phyloP scores from a whole-genome alignment of 495 filamentous ascomycete species.

The Penicillium canescens region DNA sequence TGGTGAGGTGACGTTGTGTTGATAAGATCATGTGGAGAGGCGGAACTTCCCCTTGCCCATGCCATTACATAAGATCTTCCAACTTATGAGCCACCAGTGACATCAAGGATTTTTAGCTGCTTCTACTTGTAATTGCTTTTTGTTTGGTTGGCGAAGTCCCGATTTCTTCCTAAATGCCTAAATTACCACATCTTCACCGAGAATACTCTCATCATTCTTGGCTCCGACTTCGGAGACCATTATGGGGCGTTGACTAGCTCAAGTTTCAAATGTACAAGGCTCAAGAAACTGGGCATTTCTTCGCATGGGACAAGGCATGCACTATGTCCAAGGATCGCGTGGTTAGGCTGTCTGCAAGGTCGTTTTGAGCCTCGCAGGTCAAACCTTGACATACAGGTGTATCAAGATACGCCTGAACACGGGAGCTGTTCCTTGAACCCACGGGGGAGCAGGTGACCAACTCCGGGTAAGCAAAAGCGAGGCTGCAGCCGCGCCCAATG shows the following conservation, averaged over 20 bases:
- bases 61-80: slow-evolving; percentile 6
- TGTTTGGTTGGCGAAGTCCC: neutral
- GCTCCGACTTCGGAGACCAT: slow-evolving; percentile 9
- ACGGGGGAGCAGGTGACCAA: slow-evolving; percentile 17
- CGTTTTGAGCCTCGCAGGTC: neutral
- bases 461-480: slow-evolving; percentile 10
- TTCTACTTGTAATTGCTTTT: neutral
- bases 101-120: neutral
- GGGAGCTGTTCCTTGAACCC: slow-evolving; percentile 4
- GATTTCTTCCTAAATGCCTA: neutral
- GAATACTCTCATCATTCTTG: neutral
- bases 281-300: neutral
- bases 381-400: neutral
- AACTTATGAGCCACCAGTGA: neutral
- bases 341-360: neutral
- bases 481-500: slow-evolving; percentile 1
- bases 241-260: neutral
- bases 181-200: slow-evolving; percentile 1
- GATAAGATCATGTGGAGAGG: slow-evolving; percentile 13
- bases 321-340: neutral
- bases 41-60: neutral
- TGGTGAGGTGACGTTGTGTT: slow-evolving; percentile 12
- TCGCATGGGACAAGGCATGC: neutral
- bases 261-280: slow-evolving; percentile 1
- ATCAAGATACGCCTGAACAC: neutral